Base-by-base conservation (phyloP, 2,329 filamentous ascomycete species). In the Verticillium nonalfalfae region DNA sequence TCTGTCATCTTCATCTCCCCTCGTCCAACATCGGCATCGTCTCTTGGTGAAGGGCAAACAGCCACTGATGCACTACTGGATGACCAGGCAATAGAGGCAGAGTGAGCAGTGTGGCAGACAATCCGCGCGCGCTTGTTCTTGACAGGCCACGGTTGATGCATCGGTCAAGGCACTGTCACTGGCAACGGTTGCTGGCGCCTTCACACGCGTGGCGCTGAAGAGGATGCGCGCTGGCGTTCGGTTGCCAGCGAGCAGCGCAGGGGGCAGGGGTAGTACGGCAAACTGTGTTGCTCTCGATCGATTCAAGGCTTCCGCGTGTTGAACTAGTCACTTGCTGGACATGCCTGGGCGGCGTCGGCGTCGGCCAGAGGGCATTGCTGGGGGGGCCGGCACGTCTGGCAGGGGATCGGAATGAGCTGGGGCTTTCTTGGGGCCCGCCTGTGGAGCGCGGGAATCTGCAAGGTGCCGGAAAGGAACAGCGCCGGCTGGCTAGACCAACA, bases 381-480 rank as follows among this genome's bases (percentile, higher is more conserved):
- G 13, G 39, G 13, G 39, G 14, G 39, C 39, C 39, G 18, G 45
- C n/a, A 11, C 10, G 18, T 21, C 10, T 52, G 60, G 64, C 63
- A 61, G 62, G 63, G 64, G 62, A 61, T 13, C 40, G 63, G 59
- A 56, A 61, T 62, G 61, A 60, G 59, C 58, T 50, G 61, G 60
- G 58, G 56, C 38, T 33, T 40, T 26, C 59, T 61, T 60, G 63
- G 45, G 45, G 59, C 38, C 39, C 57, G 38, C 57, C 39, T 50
- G 57, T 58, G 57, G 60, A 45, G 57, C 59, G 61, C 63, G 61
- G 59, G 63, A 65, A 61, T 66, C 63, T 66, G 64, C 64, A 66
- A n/a, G 64, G 59, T 65, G 60, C 64, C 63, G 64, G 61, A 66
- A 66, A 57, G 61, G 63, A 65, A 62, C 57, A 65, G 61, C 40